phyloP scores from a whole-genome alignment of 75 land plant genomes.

The Sequoiadendron giganteum region DNA sequence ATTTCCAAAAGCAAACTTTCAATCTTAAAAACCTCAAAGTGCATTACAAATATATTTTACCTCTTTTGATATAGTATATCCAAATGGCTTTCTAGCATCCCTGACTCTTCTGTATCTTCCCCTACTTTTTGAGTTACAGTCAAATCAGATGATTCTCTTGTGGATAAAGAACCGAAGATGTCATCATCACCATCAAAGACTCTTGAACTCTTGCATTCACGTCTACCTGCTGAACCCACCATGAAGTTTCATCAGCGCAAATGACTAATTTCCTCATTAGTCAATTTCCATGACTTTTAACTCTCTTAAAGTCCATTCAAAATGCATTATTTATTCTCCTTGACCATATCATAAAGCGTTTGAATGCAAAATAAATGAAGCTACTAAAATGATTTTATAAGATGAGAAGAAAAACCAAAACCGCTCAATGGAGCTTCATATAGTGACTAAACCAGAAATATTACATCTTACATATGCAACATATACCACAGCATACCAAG shows the following conservation, averaged over 20 bases:
- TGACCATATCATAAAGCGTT: not conserved
- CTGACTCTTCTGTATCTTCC: slow-evolving; percentile 23
- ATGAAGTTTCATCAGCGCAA: not conserved
- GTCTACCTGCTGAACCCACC: slow-evolving; percentile 5
- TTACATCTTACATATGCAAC: not conserved
- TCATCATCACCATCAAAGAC: slow-evolving; percentile 34
- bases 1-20: not conserved
- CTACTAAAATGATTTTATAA: not conserved
- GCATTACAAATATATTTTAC: slow-evolving; percentile 8
- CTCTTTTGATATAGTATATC: slow-evolving; percentile 41
- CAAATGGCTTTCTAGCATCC: slow-evolving; percentile 22
- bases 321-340: not conserved
- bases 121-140: slow-evolving; percentile 22
- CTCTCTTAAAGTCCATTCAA: too few species aligned
- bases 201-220: slow-evolving; percentile 19
- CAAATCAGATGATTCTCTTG: slow-evolving; percentile 23
- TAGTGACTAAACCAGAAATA: not conserved
- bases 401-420: not conserved
- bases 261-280: not conserved
- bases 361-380: not conserved
- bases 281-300: not conserved
- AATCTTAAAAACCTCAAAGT: not conserved
- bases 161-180: slow-evolving; percentile 26
- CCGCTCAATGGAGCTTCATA: not conserved
- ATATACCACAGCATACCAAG: not conserved